Evolutionary conservation across 331 rosid species (phyloP).

Genomic region (Arachis monticola): DNA sequence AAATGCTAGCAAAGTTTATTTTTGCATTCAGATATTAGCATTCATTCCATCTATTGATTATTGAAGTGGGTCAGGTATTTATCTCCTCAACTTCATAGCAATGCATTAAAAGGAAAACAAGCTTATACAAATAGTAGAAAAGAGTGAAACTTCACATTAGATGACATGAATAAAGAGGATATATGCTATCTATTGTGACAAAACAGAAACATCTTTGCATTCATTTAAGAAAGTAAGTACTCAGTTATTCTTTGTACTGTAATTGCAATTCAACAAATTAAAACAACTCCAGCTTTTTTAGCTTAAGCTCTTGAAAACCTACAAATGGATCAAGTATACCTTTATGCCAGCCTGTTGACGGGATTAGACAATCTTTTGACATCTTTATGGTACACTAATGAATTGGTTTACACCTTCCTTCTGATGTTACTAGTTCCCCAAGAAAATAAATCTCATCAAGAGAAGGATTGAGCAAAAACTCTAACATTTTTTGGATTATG

Average conservation of each 20-base stretch:
- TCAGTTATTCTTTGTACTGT: background rate
- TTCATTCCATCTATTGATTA: slow-evolving; percentile 1
- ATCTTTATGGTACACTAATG: background rate
- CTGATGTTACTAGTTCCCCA: background rate
- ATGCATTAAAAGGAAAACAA: background rate
- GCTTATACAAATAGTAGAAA: background rate
- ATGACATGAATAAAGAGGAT: slow-evolving; percentile 8
- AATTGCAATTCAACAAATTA: slow-evolving; percentile 5
- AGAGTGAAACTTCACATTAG: slow-evolving; percentile 24
- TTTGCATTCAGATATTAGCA: slow-evolving; percentile 21
- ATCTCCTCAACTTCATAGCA: slow-evolving; percentile 18
- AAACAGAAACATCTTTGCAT: background rate
- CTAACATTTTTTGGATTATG: background rate
- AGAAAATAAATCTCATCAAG: background rate
- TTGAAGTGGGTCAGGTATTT: background rate
- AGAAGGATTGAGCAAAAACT: slow-evolving; percentile 5
- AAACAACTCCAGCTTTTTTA: background rate
- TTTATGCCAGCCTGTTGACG: background rate
- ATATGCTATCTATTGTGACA: background rate
- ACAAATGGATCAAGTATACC: background rate
- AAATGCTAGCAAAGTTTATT: background rate
- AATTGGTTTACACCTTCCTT: slow-evolving; percentile 26
- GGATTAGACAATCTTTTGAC: background rate
- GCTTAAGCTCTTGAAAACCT: slow-evolving; percentile 22
- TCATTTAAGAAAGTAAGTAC: background rate